These are phyloP conservation scores for Phytophthora podocarpi DNA, from an alignment of 352 stramenopile genomes.

Conservation along the genomic window DNA sequence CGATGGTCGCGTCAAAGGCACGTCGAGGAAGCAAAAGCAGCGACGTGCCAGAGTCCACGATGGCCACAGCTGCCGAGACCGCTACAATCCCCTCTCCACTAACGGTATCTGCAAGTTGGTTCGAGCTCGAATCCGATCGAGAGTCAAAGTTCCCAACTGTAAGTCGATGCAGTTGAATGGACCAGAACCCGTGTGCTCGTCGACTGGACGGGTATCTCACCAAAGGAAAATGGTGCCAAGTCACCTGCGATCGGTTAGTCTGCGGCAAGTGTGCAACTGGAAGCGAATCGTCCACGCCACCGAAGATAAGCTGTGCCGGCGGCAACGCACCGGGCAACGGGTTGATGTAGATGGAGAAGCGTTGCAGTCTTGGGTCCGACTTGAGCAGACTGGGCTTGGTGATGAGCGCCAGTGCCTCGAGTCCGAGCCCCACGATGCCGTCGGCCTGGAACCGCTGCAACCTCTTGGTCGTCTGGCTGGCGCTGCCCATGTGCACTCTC, in stretches of 20 bases:
- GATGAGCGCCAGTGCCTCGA: constrained; percentile 59
- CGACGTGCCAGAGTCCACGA: constrained; percentile 75
- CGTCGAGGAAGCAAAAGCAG: constrained; percentile 55
- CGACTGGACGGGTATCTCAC: constrained; percentile 44
- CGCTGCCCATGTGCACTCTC: constrained; percentile 50
- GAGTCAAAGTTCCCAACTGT: constrained; percentile 20
- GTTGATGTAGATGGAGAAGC: constrained; percentile 78
- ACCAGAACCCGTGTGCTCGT: constrained; percentile 57
- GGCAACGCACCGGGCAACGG: constrained; percentile 45
- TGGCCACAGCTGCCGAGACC: constrained; percentile 35
- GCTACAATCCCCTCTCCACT: constrained; percentile 23
- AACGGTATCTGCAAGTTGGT: background rate
- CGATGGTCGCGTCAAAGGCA: constrained; percentile 50
- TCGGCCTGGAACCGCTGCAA: constrained; percentile 65
- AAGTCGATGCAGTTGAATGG: constrained; percentile 49
- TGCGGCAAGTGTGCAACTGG: constrained; percentile 19
- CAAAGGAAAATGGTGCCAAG: constrained; percentile 60
- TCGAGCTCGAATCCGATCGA: constrained; percentile 1
- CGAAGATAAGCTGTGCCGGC: constrained; percentile 62
- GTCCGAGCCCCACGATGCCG: constrained; percentile 66
- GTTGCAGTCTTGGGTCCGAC: constrained; percentile 26
- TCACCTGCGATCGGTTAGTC: constrained; percentile 5
- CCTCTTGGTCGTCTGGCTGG: constrained; percentile 47
- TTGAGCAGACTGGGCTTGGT: constrained; percentile 56
- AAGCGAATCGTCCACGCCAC: constrained; percentile 52